Evolutionary conservation across 306 rosid species (phyloP).

Genomic region (Pachyrhizus erosus): DNA sequence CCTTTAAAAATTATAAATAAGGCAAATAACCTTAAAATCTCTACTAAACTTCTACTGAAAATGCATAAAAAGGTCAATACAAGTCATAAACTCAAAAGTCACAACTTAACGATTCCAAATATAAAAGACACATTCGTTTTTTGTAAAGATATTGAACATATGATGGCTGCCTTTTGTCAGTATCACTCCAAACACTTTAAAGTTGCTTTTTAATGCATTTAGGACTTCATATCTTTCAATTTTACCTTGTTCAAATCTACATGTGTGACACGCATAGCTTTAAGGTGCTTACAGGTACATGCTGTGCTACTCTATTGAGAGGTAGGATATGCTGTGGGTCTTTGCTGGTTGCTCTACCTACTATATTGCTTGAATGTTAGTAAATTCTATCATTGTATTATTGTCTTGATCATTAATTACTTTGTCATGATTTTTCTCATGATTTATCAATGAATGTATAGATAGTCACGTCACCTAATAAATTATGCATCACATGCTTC

Average conservation of each 20-base stretch:
- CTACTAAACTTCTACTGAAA: background rate
- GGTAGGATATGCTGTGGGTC: conserved; percentile 83
- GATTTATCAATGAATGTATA: conserved; percentile 35
- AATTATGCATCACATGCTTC: conserved; percentile 30
- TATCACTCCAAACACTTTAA: conserved; percentile 41
- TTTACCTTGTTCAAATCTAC: conserved; percentile 52
- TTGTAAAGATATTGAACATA: conserved; percentile 45
- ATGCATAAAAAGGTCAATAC: background rate
- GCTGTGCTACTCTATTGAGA: conserved; percentile 84
- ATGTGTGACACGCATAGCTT: conserved; percentile 63
- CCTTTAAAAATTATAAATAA: background rate
- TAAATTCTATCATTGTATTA: conserved; percentile 65
- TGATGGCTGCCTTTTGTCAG: conserved; percentile 42
- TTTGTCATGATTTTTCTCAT: conserved; percentile 34
- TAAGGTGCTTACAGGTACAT: conserved; percentile 91
- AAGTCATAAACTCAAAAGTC: background rate
- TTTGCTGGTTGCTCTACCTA: conserved; percentile 84
- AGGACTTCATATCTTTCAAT: conserved; percentile 35
- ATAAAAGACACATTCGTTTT: background rate
- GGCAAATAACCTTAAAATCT: background rate
- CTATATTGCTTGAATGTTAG: conserved; percentile 75
- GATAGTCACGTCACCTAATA: conserved; percentile 27
- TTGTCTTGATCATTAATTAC: conserved; percentile 44
- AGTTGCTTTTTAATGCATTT: conserved; percentile 38
- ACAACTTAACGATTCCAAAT: background rate